Evolutionary conservation across 2,329 filamentous ascomycete genomes (phyloP).

Genomic region (Arthrinium phaeospermum): DNA sequence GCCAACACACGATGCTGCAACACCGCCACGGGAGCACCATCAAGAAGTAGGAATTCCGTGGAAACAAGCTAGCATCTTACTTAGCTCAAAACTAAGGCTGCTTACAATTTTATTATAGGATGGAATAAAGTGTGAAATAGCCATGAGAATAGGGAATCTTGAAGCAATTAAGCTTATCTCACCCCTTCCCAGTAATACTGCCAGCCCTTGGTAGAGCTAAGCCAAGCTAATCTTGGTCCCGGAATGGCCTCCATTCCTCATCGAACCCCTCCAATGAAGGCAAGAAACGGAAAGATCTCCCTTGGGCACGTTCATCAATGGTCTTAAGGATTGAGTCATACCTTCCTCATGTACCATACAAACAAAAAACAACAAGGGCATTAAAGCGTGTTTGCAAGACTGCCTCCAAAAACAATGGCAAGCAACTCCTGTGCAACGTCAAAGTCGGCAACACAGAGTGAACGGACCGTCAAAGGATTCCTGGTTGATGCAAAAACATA

Average conservation of each 20-base stretch:
- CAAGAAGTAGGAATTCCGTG: neutral
- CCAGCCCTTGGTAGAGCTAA: neutral
- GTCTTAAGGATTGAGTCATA: neutral
- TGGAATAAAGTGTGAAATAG: too few species aligned
- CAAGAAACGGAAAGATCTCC: neutral
- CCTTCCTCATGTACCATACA: too few species aligned
- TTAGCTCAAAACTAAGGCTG: too few species aligned
- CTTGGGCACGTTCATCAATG: neutral
- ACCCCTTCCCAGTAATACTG: neutral
- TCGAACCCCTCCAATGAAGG: neutral
- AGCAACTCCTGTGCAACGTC: neutral
- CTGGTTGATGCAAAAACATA: neutral
- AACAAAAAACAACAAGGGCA: neutral
- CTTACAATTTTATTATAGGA: too few species aligned
- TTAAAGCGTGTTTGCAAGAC: neutral
- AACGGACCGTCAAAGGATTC: neutral
- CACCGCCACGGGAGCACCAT: too few species aligned
- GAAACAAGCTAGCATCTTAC: too few species aligned
- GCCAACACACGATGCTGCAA: too few species aligned
- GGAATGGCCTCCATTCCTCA: conserved; percentile 2
- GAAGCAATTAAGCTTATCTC: neutral
- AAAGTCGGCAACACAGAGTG: neutral
- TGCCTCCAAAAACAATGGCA: neutral
- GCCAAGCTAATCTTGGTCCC: neutral
- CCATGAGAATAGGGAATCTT: too few species aligned